Evolutionary conservation across 805 yeast genomes (phyloP).

Genomic region (Blastobotrys robertii): DNA sequence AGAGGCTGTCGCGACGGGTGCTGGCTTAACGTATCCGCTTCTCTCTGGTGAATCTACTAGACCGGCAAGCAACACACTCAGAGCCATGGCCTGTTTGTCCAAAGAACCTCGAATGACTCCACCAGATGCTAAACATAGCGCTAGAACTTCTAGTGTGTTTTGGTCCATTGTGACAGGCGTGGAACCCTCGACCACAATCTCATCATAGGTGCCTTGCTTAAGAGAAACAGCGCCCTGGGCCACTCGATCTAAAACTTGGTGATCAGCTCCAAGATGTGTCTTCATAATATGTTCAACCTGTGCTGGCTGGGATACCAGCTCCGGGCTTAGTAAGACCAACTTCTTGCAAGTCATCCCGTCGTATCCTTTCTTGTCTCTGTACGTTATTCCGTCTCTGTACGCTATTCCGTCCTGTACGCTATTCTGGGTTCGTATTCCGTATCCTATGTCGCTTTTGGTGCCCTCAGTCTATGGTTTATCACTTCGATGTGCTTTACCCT

Average conservation of each 20-base stretch:
- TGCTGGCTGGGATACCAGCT: conserved; percentile 16
- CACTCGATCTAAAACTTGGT: conserved; percentile 32
- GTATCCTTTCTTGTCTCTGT: too few relatives aligned
- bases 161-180: conserved; percentile 12
- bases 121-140: conserved; percentile 21
- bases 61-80: conserved; percentile 61
- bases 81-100: conserved; percentile 7
- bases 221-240: conserved; percentile 24
- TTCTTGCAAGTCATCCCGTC: too few relatives aligned
- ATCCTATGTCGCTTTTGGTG: too few relatives aligned
- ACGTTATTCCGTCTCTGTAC: too few relatives aligned
- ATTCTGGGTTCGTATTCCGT: too few relatives aligned
- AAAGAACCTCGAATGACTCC: conserved; percentile 25
- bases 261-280: conserved; percentile 7
- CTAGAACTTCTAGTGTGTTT: conserved; percentile 21
- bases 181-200: conserved; percentile 17
- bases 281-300: conserved; percentile 12
- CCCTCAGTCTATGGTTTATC: too few relatives aligned
- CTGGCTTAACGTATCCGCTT: conserved; percentile 40
- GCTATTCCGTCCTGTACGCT: too few relatives aligned
- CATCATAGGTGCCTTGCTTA: conserved; percentile 19
- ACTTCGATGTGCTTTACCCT: too few relatives aligned
- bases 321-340: conserved; percentile 3
- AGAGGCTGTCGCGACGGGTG: conserved; percentile 1
- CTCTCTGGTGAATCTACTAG: conserved; percentile 38